Conservation (phyloP, 371 early-diverging fungal genomes). For the Apophysomyces trapeziformis region DNA sequence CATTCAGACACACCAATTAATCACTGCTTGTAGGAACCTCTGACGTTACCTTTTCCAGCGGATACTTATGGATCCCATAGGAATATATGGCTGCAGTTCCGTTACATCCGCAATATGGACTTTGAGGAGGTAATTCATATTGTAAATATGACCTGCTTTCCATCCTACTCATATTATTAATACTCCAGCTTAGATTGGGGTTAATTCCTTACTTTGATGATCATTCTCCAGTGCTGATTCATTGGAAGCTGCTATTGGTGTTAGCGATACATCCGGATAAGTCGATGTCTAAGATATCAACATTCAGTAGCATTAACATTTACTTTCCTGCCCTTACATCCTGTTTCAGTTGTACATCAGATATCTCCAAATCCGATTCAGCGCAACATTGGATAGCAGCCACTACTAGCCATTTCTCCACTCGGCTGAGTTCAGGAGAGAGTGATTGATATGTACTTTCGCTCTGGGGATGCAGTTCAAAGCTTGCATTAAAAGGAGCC, state of each 20-base stretch:
- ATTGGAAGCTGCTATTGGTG: slow-evolving; percentile 28
- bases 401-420: slow-evolving; percentile 44
- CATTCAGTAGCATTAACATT: not conserved
- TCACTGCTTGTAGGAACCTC: not conserved
- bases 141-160: slow-evolving; percentile 48
- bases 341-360: slow-evolving; percentile 35
- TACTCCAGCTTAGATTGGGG: not conserved
- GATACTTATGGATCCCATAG: slow-evolving; percentile 41
- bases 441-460: slow-evolving; percentile 25
- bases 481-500: slow-evolving; percentile 53
- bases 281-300: slow-evolving; percentile 17
- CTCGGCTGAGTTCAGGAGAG: slow-evolving; percentile 33
- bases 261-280: slow-evolving; percentile 26
- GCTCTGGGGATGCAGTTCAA: slow-evolving; percentile 39
- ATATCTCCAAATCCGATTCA: slow-evolving; percentile 54
- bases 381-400: slow-evolving; percentile 49
- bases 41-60: slow-evolving; percentile 47
- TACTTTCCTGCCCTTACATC: slow-evolving; percentile 25
- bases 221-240: slow-evolving; percentile 4
- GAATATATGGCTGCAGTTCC: slow-evolving; percentile 32
- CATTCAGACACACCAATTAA: not conserved
- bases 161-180: slow-evolving; percentile 27
- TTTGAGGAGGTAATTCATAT: slow-evolving; percentile 44
- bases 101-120: slow-evolving; percentile 41
- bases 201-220: slow-evolving; percentile 24